A percentile compares a stretch with the other conserved stretches of the same genome.
phyloP scores from a whole-genome alignment of 2,329 filamentous ascomycete genomes.

The Fusarium domesticum region DNA sequence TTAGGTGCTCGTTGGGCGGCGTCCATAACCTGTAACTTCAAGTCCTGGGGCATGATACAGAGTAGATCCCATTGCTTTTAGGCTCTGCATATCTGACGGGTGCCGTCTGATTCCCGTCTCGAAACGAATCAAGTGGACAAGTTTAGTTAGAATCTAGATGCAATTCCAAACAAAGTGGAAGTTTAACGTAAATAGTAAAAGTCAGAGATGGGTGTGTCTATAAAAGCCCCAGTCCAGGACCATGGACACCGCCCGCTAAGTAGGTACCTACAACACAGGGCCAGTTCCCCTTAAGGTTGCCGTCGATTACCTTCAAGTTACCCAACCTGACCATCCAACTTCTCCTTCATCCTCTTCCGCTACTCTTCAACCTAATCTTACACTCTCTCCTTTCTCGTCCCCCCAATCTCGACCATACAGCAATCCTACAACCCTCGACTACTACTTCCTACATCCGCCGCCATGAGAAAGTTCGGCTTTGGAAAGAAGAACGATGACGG shows the following conservation, averaged over 20 bases:
- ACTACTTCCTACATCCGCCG: constrained; percentile 1
- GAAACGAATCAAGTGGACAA: not conserved
- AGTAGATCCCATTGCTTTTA: not conserved
- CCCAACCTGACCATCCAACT: constrained; percentile 4
- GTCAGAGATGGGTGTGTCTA: not conserved
- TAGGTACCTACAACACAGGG: not conserved
- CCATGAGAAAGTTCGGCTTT: constrained; percentile 61
- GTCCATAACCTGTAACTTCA: constrained; percentile 9
- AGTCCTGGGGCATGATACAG: not conserved
- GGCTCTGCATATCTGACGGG: no score
- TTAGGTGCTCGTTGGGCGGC: constrained; percentile 19
- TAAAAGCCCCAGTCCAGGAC: no score
- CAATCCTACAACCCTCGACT: constrained; percentile 1
- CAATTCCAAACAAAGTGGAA: no score
- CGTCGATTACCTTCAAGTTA: not conserved
- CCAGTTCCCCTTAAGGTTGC: not conserved
- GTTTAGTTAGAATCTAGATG: not conserved
- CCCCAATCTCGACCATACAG: not conserved
- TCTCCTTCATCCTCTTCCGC: no score
- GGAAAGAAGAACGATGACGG: constrained; percentile 53
- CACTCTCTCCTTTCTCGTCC: constrained; percentile 5
- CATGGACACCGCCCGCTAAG: not conserved
- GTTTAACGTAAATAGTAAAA: no score
- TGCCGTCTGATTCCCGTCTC: not conserved
- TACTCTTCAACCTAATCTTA: no score